Conservation (phyloP, 176 grass and related monocot species). For the Carex scoparia region DNA sequence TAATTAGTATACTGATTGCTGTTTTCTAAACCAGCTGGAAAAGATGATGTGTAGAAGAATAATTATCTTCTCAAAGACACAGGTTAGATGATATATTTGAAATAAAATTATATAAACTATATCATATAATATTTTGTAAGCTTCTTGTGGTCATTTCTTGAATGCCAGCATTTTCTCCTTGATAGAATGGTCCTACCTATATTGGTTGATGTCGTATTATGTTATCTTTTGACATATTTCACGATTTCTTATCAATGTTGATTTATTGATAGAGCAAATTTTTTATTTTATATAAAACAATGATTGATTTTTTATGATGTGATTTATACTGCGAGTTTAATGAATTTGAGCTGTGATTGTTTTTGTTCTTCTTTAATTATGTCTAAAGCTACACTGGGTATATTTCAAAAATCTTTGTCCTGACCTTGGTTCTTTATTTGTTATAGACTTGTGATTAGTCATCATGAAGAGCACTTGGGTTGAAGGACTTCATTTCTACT, state of each 20-base stretch:
- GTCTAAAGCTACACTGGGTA: neutral
- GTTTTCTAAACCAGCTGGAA: slow-evolving; percentile 66
- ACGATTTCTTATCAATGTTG: neutral
- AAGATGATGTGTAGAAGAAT: slow-evolving; percentile 82
- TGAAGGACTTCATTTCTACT: slow-evolving; percentile 40
- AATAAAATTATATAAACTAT: slow-evolving; percentile 4
- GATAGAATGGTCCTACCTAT: neutral
- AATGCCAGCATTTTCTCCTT: neutral
- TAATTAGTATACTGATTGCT: slow-evolving; percentile 51
- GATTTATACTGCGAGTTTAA: neutral
- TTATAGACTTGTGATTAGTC: slow-evolving; percentile 73
- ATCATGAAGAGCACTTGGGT: slow-evolving; percentile 43
- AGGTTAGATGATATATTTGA: slow-evolving; percentile 49
- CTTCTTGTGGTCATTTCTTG: neutral
- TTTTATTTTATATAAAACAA: neutral
- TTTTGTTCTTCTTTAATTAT: neutral
- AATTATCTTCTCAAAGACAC: slow-evolving; percentile 51
- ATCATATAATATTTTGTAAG: neutral
- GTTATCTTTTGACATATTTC: neutral
- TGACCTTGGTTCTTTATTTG: slow-evolving; percentile 37
- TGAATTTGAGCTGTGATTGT: neutral
- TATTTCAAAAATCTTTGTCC: neutral
- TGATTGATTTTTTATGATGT: neutral
- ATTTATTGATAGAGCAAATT: neutral
- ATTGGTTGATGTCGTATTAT: neutral